A percentile compares a stretch with the other conserved stretches of the same genome.
These are phyloP conservation scores for Trametes cinnabarina DNA, from an alignment of 768 basidiomycete species.

Conservation along the genomic window DNA sequence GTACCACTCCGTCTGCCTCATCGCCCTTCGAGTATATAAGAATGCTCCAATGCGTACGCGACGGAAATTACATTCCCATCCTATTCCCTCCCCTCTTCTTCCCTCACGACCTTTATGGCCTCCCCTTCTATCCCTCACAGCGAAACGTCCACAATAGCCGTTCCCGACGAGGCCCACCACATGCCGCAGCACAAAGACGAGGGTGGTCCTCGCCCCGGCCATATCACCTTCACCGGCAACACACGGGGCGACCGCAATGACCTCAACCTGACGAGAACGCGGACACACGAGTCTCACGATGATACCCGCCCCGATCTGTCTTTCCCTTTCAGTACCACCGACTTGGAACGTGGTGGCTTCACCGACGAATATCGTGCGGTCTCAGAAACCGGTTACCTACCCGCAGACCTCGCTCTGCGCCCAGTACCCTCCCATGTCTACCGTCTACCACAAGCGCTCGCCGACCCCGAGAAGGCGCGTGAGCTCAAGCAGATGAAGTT, in stretches of 20 bases:
- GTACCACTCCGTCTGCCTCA: slow-evolving; percentile 9
- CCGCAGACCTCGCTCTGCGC: slow-evolving; percentile 28
- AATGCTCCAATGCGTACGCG: background rate
- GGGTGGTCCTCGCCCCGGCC: background rate
- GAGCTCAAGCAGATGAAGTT: slow-evolving; percentile 32
- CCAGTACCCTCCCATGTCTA: slow-evolving; percentile 29
- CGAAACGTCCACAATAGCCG: slow-evolving; percentile 16
- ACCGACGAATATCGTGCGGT: slow-evolving; percentile 36
- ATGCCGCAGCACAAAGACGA: background rate
- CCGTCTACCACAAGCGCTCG: slow-evolving; percentile 20
- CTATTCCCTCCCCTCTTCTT: slow-evolving; percentile 1
- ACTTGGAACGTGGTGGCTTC: slow-evolving; percentile 27
- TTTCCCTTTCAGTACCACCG: slow-evolving; percentile 32
- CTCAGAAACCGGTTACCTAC: slow-evolving; percentile 30
- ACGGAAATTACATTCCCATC: background rate
- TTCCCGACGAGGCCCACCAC: slow-evolving; percentile 9
- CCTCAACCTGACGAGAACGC: slow-evolving; percentile 12
- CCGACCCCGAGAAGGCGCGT: slow-evolving; percentile 37
- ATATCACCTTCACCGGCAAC: slow-evolving; percentile 17
- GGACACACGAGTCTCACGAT: slow-evolving; percentile 23
- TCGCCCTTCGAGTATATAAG: slow-evolving; percentile 6
- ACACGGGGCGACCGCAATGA: slow-evolving; percentile 7
- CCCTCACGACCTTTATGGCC: slow-evolving; percentile 9
- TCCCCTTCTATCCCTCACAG: slow-evolving; percentile 17
- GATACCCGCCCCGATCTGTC: slow-evolving; percentile 25